Evolutionary conservation across 495 filamentous ascomycete species (phyloP), one percentile per base, ranked within the genome.

Genomic region (Podospora appendiculata): DNA sequence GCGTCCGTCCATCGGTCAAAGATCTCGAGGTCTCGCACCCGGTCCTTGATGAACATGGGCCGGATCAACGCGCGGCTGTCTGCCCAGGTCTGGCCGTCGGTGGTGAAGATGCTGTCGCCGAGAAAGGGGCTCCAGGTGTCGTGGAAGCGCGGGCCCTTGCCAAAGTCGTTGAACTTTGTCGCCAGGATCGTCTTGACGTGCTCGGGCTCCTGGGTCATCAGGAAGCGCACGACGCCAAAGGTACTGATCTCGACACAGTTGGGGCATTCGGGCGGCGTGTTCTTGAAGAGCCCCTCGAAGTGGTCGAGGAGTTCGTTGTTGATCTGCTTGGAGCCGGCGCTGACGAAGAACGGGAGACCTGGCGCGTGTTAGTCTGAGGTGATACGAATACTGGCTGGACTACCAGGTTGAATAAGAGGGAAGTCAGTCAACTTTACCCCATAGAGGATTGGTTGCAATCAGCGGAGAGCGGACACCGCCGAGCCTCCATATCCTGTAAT

Each of bases 181-280:
- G 79, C 74, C 38, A 83, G 64, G 8, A 83, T 60, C 6, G 78
- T 71, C 54, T 83, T 82, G 57, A 84, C 65, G 50, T 82, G 79
- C 52, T 79, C 78, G 13, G 77, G 76, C 48, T 83, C 79, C 32
- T 68, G 63, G 0, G 78, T 81, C 19, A 80, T 57, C 12, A 81
- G 55, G 33, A 73, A 65, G 45, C 79, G 62, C n/a, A 58, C 51
- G 2, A 61, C 55, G 2, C 66, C 69, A 14, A 57, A 55, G 11
- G 64, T 46, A 8, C 64, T 55, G 36, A 68, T 51, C 56, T 73
- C 71, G 41, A 70, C 62, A 32, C 58, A 64, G 57, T 74, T 62
- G 6, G 68, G 70, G 42, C 65, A 67, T 44, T 63, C 65, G 3
- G 63, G 65, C 3, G 63, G 68, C 8, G 58, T 64, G 40, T 47